Evolutionary conservation across 2,329 filamentous ascomycete species (phyloP).

Genomic region (Endoconidiophora laricicola): DNA sequence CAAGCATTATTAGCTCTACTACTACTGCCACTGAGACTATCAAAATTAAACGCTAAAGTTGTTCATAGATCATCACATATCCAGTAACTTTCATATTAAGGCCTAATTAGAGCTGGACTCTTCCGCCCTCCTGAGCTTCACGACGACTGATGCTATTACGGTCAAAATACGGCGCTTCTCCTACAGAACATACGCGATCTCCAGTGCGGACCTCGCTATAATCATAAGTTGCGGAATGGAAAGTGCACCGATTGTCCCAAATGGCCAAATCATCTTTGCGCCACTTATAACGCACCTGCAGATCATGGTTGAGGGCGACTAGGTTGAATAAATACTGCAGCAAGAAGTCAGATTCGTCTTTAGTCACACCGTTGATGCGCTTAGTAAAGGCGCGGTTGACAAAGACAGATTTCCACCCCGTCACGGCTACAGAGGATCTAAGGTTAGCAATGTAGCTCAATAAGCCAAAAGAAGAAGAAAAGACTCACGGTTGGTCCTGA

Average conservation of each 20-base stretch:
- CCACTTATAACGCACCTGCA: slow-evolving; percentile 39
- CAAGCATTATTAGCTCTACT: too few relatives aligned
- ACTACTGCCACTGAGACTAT: too few relatives aligned
- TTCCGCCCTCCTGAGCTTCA: slow-evolving; percentile 3
- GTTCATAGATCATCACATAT: neutral
- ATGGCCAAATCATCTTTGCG: slow-evolving; percentile 29
- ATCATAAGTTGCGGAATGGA: slow-evolving; percentile 42
- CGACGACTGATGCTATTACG: slow-evolving; percentile 26
- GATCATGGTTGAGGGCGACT: slow-evolving; percentile 38
- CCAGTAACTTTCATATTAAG: neutral
- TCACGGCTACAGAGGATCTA: slow-evolving; percentile 23
- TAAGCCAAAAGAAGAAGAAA: neutral
- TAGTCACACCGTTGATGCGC: slow-evolving; percentile 36
- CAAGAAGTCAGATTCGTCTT: slow-evolving; percentile 36
- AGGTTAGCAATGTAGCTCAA: neutral
- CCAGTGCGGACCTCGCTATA: slow-evolving; percentile 35
- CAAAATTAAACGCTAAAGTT: too few relatives aligned
- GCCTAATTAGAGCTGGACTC: neutral
- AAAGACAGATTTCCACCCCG: slow-evolving; percentile 39
- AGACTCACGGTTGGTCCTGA: slow-evolving; percentile 35
- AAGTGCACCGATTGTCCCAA: slow-evolving; percentile 26
- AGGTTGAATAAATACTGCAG: slow-evolving; percentile 31
- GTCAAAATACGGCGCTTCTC: slow-evolving; percentile 36
- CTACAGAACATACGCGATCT: slow-evolving; percentile 36
- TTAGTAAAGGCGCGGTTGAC: slow-evolving; percentile 34